Percentiles rank a stretch among this genome's conserved stretches.
These are phyloP conservation scores for Parietaria judaica DNA, from an alignment of 306 rosid genomes.

Conservation along the genomic window DNA sequence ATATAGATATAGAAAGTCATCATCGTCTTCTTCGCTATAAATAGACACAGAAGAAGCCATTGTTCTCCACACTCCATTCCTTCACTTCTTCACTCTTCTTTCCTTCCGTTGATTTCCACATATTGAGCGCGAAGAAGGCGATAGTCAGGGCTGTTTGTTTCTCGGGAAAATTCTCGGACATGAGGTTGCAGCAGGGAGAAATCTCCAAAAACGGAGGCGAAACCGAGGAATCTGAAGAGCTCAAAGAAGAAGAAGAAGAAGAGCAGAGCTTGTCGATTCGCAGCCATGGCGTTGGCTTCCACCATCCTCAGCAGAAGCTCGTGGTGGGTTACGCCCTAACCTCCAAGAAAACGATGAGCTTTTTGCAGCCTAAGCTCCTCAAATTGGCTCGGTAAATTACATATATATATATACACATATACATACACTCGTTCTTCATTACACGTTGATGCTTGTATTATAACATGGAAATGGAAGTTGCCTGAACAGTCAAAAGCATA, in stretches of 20 bases:
- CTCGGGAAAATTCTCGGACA: neutral
- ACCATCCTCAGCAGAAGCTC: constrained; percentile 10
- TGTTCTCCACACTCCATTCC: neutral
- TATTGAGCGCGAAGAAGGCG: neutral
- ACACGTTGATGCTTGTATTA: neutral
- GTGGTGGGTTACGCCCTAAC: constrained; percentile 31
- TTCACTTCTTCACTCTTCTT: neutral
- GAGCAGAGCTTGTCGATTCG: constrained; percentile 4
- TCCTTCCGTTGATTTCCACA: neutral
- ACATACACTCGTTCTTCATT: neutral
- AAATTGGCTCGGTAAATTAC: constrained; percentile 24
- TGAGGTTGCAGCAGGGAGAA: constrained; percentile 27
- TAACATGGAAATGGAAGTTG: neutral
- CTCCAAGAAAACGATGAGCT: constrained; percentile 30
- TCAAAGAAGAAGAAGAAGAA: constrained; percentile 16
- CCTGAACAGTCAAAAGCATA: neutral
- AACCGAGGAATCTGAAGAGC: neutral
- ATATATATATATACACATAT: neutral
- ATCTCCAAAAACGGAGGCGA: neutral
- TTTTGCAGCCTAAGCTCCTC: constrained; percentile 26
- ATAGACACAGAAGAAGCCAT: neutral
- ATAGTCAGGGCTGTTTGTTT: neutral
- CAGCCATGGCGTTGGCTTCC: constrained; percentile 17
- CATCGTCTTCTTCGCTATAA: constrained; percentile 1
- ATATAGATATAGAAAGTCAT: constrained; percentile 9